Base-by-base conservation (phyloP, 2,329 filamentous ascomycete species). In the Cylindrodendrum hubeiense region DNA sequence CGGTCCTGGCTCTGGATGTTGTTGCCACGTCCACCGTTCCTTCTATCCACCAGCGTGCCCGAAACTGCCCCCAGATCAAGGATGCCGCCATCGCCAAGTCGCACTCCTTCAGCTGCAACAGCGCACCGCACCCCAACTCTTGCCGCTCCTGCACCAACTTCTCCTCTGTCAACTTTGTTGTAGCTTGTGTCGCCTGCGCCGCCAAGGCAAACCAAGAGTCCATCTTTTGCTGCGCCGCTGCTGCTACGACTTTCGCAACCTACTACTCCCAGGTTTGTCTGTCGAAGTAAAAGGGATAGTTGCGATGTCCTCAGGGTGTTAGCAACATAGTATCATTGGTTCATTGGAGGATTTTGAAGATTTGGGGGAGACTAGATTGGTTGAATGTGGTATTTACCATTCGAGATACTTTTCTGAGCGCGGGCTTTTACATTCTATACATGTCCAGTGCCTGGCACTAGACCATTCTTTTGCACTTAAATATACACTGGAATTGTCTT, bases 231-330 rank as follows among this genome's bases (percentile, higher is more conserved):
- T 68, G 66, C 57, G 65, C 60, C 34, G 66, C 66, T 3, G 55
- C 66, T 17, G 66, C 66, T 5, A 62, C 60, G 1, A 33, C 60
- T 5, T 65, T 68, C 28, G 41, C 43, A 3, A 68, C 66, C 4
- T 67, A 68, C 60, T 68, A 68, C 43, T 54, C 65, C 9, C 66
- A 68, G 28, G 60, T 65, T 19, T 68, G 65, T 7, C 46, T 68
- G 26, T n/a, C n/a, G 13, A 68, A 68, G 53, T 68, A 63, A n/a
- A n/a, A n/a, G n/a, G 7, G 24, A 19, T 47, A 15, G 15, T 0
- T 12, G 21, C 8, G 44, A 7, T 5, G 12, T 4, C 4, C 5
- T 28, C 6, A 24, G 24, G 17, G 17, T 28, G 24, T 21, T 21
- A 10, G 13, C 13, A 6, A 37, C 4, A 28, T n/a, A 47, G 8